Base-by-base conservation (phyloP, 352 stramenopile species). In the Globisporangium perplexum region DNA sequence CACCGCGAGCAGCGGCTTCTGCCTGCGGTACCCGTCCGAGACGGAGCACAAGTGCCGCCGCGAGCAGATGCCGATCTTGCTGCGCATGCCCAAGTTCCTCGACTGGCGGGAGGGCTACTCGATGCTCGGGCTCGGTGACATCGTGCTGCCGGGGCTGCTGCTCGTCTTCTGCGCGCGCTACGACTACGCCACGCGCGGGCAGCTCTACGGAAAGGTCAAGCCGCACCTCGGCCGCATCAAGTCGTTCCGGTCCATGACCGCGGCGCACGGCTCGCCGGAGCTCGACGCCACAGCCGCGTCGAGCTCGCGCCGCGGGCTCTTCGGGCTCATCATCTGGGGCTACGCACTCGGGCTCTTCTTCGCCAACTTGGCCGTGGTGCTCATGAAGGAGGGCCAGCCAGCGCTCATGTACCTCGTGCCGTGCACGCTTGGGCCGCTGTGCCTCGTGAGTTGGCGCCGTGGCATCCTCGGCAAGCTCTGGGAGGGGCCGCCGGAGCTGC, bases 391-490 rank as follows among this genome's bases (percentile, higher is more conserved):
- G 63, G 94, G 94, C 3, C 96, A 99, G 63, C 96, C 95, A 11
- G 95, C 96, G 30, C 75, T 98, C 35, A 86, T 99, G 72, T 99
- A 99, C 69, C 60, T 99, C 7, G 95, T 98, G 31, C 93, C 93
- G 20, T 96, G 82, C 56, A 97, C 88, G 33, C 72, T 98, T 1
- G 91, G 91, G 17, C 63, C 91, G 23, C 76, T 98, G 36, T 51
- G 64, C 17, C 60, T 90, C 50, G 71, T 95, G 53, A 69, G 67
- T 0, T 93, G 83, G 68, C 80, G 66, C 28, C 83, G 89, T 24
- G 86, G 89, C 26, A 96, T 96, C 57, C 68, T 96, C 15, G 64
- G 55, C 28, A 92, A 96, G 55, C 66, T 98, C 28, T 98, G 90
- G 90, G 69, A 91, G 28, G 90, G 90, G 4, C 93, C 93, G n/a